These are phyloP conservation scores for Jimgerdemannia lactiflua DNA, from an alignment of 192 early-diverging fungal species.

Conservation along the genomic window DNA sequence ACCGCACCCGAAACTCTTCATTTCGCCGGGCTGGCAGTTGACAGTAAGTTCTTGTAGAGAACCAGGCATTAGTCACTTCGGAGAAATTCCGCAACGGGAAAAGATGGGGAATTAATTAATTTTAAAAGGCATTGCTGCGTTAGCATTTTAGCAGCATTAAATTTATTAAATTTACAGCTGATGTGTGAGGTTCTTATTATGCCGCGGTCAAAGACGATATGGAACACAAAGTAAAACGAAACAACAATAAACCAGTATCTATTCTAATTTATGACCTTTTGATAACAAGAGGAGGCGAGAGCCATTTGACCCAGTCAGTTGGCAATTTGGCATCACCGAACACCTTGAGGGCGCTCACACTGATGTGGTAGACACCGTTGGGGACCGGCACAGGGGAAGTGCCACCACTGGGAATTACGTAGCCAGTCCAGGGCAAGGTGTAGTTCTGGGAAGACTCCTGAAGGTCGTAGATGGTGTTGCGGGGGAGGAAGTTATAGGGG, in stretches of 20 bases:
- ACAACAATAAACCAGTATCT: not conserved
- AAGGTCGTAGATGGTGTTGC: conserved; percentile 10
- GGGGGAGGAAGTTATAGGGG: conserved; percentile 4
- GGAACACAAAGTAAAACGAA: not conserved
- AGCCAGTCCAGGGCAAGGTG: conserved; percentile 21
- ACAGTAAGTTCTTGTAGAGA: no score
- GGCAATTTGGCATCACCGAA: conserved; percentile 18
- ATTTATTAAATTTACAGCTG: not conserved
- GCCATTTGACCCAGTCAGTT: conserved; percentile 18
- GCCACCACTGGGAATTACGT: conserved; percentile 6
- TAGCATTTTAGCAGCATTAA: no score
- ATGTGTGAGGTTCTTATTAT: not conserved
- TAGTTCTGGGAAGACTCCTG: not conserved
- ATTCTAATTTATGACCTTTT: not conserved
- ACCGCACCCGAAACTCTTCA: no score
- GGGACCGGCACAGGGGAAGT: conserved; percentile 7
- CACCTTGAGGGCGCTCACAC: conserved; percentile 21
- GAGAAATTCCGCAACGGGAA: no score
- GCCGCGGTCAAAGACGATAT: not conserved
- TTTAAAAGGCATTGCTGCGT: no score
- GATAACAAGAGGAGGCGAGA: conserved; percentile 8
- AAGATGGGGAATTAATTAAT: no score
- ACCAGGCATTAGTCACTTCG: no score
- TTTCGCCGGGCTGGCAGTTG: no score
- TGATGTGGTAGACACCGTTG: conserved; percentile 21